Percentiles rank a stretch among this genome's conserved stretches.
phyloP scores from a whole-genome alignment of 1,284 basidiomycete genomes.

The Leccinum ponderosum region DNA sequence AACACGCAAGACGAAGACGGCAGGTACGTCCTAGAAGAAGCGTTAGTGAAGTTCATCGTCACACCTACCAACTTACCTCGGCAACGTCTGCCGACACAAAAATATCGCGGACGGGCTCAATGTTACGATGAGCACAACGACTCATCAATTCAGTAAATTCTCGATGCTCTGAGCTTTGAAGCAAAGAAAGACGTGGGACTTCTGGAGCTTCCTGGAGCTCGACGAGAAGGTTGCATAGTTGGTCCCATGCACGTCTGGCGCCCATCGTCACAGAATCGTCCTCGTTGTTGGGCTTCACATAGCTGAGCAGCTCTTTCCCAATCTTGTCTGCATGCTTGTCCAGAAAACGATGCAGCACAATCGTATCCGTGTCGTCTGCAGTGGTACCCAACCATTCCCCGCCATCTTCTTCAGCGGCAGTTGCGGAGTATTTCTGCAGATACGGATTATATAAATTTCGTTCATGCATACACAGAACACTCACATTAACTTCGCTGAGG shows the following conservation, averaged over 20 bases:
- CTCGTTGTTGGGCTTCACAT: slow-evolving; percentile 62
- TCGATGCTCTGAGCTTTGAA: slow-evolving; percentile 53
- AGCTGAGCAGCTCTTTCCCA: slow-evolving; percentile 78
- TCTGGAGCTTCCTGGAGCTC: slow-evolving; percentile 76
- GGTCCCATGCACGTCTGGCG: slow-evolving; percentile 78
- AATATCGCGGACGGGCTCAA: slow-evolving; percentile 61
- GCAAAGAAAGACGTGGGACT: slow-evolving; percentile 54
- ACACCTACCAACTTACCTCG: slow-evolving; percentile 42
- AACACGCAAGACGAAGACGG: slow-evolving; percentile 62
- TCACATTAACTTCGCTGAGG: slow-evolving; percentile 77
- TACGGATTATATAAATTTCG: slow-evolving; percentile 5
- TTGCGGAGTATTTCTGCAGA: slow-evolving; percentile 54
- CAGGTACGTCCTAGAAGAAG: slow-evolving; percentile 46
- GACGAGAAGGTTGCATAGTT: slow-evolving; percentile 72
- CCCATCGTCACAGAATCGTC: slow-evolving; percentile 55
- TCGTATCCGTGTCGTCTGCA: slow-evolving; percentile 79
- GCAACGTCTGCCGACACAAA: slow-evolving; percentile 63
- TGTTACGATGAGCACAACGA: slow-evolving; percentile 64
- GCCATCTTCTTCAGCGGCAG: slow-evolving; percentile 52
- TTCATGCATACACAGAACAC: slow-evolving; percentile 24
- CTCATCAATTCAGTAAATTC: slow-evolving; percentile 72
- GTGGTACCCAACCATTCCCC: slow-evolving; percentile 74
- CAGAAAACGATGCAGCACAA: slow-evolving; percentile 82
- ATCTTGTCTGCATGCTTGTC: slow-evolving; percentile 83
- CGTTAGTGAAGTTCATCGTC: slow-evolving; percentile 5